These are phyloP conservation scores for Rutstroemia sp. DNA, from an alignment of 2,329 filamentous ascomycete species.

Conservation along the genomic window DNA sequence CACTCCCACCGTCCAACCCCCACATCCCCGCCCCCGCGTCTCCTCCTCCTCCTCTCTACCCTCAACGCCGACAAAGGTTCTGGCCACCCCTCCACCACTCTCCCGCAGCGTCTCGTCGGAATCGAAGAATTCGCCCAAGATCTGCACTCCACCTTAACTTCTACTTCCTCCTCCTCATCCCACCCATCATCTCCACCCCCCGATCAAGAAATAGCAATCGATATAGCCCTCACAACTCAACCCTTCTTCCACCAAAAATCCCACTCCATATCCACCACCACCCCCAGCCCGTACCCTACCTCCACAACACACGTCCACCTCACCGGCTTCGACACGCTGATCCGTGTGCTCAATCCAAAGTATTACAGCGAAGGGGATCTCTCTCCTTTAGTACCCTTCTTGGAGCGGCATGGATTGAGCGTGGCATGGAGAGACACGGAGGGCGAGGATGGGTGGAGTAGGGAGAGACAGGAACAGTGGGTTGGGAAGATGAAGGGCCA, in stretches of 20 bases:
- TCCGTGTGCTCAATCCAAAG: slow-evolving; percentile 63
- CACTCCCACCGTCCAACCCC: slow-evolving; percentile 7
- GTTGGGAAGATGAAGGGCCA: slow-evolving; percentile 41
- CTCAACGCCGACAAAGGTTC: background rate
- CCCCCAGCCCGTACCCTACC: background rate
- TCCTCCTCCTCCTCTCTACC: background rate
- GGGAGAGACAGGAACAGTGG: slow-evolving; percentile 48
- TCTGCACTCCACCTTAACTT: no score
- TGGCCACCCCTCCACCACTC: background rate
- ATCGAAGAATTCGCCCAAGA: background rate
- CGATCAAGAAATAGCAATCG: slow-evolving; percentile 29
- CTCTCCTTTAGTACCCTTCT: slow-evolving; percentile 53
- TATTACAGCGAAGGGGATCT: slow-evolving; percentile 54
- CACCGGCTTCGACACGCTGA: slow-evolving; percentile 68
- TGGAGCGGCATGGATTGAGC: slow-evolving; percentile 51
- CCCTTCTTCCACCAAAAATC: background rate
- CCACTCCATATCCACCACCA: background rate
- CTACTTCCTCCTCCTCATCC: background rate
- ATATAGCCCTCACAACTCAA: slow-evolving; percentile 60
- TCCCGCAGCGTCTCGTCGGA: background rate
- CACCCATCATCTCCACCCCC: no score
- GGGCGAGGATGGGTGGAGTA: slow-evolving; percentile 50
- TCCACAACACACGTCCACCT: slow-evolving; percentile 53
- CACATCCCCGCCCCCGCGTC: slow-evolving; percentile 11
- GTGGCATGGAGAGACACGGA: slow-evolving; percentile 51